phyloP scores from a whole-genome alignment of 176 grass and related monocot genomes.

The Hordeum vulgare region MorexV3_pseudomolecules_assembly NC_058524.1:130386016-130386515 shows the following conservation, averaged over 20 bases:
- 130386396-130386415: neutral
- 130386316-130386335: no score
- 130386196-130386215: neutral
- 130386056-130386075: conserved; percentile 20
- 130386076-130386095: conserved; percentile 23
- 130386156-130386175: neutral
- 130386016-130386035: conserved; percentile 27
- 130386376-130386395: neutral
- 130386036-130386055: conserved; percentile 14
- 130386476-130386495: neutral
- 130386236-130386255: neutral
- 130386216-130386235: neutral
- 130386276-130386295: neutral
- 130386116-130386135: no score
- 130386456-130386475: neutral
- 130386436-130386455: neutral
- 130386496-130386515: neutral
- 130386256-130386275: neutral
- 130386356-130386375: neutral
- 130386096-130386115: conserved; percentile 6
- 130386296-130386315: neutral
- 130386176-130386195: neutral
- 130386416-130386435: neutral
- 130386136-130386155: no score
- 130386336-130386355: neutral